These are phyloP conservation scores for Aureobasidium subglaciale DNA, from an alignment of 2,329 filamentous ascomycete species.

Conservation along the genomic window DNA sequence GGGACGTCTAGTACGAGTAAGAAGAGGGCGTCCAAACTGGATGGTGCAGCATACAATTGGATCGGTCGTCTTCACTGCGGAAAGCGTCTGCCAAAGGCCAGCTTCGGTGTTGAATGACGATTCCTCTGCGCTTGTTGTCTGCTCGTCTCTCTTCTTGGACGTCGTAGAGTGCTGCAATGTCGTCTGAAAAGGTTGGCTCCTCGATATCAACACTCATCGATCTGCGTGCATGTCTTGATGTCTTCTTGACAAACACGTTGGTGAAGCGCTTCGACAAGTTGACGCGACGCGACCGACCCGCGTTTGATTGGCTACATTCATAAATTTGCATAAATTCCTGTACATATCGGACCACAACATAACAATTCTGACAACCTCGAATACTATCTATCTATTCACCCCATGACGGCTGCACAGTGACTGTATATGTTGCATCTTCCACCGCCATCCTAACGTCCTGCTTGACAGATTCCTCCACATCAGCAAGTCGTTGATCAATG, in stretches of 20 bases:
- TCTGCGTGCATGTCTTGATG: neutral
- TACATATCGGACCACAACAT: too few species aligned
- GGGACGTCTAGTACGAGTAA: neutral
- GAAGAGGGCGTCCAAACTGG: neutral
- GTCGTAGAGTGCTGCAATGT: constrained; percentile 34
- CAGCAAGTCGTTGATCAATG: neutral
- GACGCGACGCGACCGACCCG: constrained; percentile 2
- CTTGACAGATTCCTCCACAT: constrained; percentile 1
- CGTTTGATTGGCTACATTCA: neutral
- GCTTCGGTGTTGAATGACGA: constrained; percentile 46
- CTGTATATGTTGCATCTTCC: neutral
- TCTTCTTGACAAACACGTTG: neutral
- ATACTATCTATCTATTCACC: too few species aligned
- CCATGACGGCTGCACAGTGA: neutral
- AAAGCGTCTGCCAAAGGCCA: constrained; percentile 43
- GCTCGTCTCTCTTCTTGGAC: constrained; percentile 39
- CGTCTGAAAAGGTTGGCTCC: constrained; percentile 21
- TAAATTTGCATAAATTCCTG: neutral
- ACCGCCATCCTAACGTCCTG: neutral
- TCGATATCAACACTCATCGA: neutral
- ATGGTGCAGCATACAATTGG: neutral
- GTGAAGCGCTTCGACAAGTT: neutral
- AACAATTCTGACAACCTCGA: too few species aligned
- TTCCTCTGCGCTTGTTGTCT: constrained; percentile 36
- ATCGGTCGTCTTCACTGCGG: constrained; percentile 41